Evolutionary conservation across 306 rosid genomes (phyloP), one percentile per base, ranked within the genome.

Genomic region (Albizia julibrissin): DNA sequence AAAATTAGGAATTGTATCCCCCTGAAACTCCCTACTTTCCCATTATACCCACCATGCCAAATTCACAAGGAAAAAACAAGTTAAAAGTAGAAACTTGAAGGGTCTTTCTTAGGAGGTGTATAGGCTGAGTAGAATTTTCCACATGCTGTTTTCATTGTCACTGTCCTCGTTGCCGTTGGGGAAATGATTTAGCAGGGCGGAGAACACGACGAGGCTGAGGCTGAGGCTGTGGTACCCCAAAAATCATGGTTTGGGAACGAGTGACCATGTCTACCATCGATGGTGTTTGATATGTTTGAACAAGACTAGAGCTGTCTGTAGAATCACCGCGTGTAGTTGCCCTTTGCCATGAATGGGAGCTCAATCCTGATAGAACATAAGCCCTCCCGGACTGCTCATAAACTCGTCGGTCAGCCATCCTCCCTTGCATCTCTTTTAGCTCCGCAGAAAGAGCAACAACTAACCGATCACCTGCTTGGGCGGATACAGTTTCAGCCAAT

Each of bases 321-420:
- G 97, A 94, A 88, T 96, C 92, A 14, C 99, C 99, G 37, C 99
- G 82, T 0, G 97, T 94, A 1, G 99, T 96, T 72, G 99, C 99
- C 85, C 99, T 90, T 83, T 96, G 99, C 92, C 91, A 90, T 70
- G 98, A 91, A 82, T 96, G 99, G 16, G 99, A 93, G 90, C 99
- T 96, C 86, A 96, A 83, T 78, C 99, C 99, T 22, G 99, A 96
- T 42, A 96, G 62, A 49, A 96, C 94, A 47, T 96, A 96, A 26
- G 99, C 99, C 85, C 99, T 87, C 80, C 99, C 99, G 0, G 99
- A 91, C n/a, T 93, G 90, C 90, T 95, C 97, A 2, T 95, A 95
- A 26, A 90, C 87, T 1, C 87, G 96, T 2, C 85, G 94, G 80
- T 80, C 94, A 1, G 92, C 94, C 98, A 95, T 95, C 86, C 99